These are phyloP conservation scores for Lentinula lateritia DNA, from an alignment of 768 basidiomycete species.

Conservation along the genomic window DNA sequence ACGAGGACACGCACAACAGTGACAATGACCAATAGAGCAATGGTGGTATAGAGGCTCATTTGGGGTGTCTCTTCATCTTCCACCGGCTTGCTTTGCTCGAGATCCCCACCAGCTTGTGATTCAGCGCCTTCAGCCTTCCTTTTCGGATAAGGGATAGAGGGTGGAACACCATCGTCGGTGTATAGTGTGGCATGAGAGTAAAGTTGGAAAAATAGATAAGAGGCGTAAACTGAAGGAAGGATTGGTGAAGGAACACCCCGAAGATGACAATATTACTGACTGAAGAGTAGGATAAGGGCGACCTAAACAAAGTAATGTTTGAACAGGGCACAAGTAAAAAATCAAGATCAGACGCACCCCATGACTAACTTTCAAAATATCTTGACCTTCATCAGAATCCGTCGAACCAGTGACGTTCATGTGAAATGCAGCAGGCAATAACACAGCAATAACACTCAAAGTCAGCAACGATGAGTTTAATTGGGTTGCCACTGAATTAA, in stretches of 20 bases:
- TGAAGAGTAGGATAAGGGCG: neutral
- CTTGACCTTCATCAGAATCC: slow-evolving; percentile 22
- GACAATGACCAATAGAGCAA: slow-evolving; percentile 50
- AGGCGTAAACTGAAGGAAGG: slow-evolving; percentile 59
- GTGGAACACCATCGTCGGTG: slow-evolving; percentile 34
- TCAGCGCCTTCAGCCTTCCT: slow-evolving; percentile 1
- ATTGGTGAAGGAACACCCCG: slow-evolving; percentile 9
- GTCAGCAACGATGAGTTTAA: slow-evolving; percentile 72
- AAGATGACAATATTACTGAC: slow-evolving; percentile 63
- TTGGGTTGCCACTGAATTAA: slow-evolving; percentile 47
- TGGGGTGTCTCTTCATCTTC: slow-evolving; percentile 45
- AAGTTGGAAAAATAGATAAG: slow-evolving; percentile 77
- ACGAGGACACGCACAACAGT: slow-evolving; percentile 50
- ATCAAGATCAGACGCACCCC: slow-evolving; percentile 42
- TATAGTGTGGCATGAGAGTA: slow-evolving; percentile 73
- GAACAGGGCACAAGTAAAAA: neutral
- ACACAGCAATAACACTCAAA: slow-evolving; percentile 73
- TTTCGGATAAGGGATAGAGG: slow-evolving; percentile 28
- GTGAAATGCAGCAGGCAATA: slow-evolving; percentile 79
- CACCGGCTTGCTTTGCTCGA: slow-evolving; percentile 25
- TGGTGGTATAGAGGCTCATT: slow-evolving; percentile 48
- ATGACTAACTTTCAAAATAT: slow-evolving; percentile 65
- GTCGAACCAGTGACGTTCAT: slow-evolving; percentile 32
- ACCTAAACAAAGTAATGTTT: neutral
- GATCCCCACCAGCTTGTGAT: neutral